These are phyloP conservation scores for Apiospora saccharicola DNA, from an alignment of 2,329 filamentous ascomycete genomes.

Conservation along the genomic window DNA sequence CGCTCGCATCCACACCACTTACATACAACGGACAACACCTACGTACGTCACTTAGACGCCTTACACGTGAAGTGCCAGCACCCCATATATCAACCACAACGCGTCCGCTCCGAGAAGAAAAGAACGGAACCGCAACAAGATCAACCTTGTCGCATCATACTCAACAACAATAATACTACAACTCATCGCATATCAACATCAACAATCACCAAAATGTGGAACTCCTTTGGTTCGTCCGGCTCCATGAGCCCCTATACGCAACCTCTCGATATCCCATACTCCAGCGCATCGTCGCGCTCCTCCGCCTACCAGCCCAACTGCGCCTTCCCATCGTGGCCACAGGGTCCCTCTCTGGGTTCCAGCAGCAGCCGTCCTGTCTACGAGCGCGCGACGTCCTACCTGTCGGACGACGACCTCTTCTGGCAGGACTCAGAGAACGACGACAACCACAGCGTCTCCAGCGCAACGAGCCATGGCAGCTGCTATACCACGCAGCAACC, in stretches of 20 bases:
- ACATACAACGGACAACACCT: slow-evolving; percentile 13
- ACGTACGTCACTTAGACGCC: slow-evolving; percentile 19
- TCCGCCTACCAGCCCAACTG: slow-evolving; percentile 43
- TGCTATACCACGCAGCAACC: slow-evolving; percentile 50
- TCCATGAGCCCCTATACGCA: slow-evolving; percentile 44
- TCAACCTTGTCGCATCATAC: not conserved
- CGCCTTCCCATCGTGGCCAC: slow-evolving; percentile 54
- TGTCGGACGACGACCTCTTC: slow-evolving; percentile 71
- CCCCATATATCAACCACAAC: not conserved
- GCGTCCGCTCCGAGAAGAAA: slow-evolving; percentile 14
- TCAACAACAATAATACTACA: not conserved
- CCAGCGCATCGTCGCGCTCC: slow-evolving; percentile 40
- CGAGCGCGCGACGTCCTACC: slow-evolving; percentile 60
- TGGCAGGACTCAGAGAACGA: slow-evolving; percentile 54
- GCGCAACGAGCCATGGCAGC: slow-evolving; percentile 37
- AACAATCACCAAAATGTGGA: slow-evolving; percentile 38
- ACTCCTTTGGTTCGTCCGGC: slow-evolving; percentile 47
- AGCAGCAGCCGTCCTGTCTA: slow-evolving; percentile 35
- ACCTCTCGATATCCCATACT: slow-evolving; percentile 43
- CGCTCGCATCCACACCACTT: not conserved
- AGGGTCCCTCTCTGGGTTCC: slow-evolving; percentile 45
- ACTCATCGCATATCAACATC: slow-evolving; percentile 9
- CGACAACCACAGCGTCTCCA: slow-evolving; percentile 55
- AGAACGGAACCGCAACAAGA: not conserved
- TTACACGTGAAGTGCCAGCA: slow-evolving; percentile 3